Percentiles rank a stretch among this genome's conserved stretches.
phyloP scores from a whole-genome alignment of 192 early-diverging fungal genomes.

The Cladochytrium replicatum region DNA sequence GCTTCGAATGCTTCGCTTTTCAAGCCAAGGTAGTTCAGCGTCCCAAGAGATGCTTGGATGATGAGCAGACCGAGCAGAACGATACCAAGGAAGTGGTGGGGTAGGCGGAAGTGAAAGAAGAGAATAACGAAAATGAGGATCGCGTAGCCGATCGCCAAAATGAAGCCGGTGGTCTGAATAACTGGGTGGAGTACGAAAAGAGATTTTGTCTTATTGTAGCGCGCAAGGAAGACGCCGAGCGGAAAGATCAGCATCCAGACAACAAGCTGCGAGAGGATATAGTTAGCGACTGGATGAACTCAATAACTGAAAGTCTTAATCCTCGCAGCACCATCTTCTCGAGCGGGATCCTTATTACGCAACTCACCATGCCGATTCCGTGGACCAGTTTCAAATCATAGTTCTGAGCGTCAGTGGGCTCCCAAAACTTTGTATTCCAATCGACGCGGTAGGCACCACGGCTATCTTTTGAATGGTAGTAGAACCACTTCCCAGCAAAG shows the following conservation, averaged over 20 bases:
- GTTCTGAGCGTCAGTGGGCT: neutral
- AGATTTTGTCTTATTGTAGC: too few species aligned
- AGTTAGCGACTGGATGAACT: too few species aligned
- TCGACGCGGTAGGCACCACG: constrained; percentile 12
- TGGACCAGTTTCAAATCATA: constrained; percentile 18
- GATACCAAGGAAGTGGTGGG: constrained; percentile 26
- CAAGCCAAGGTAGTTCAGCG: constrained; percentile 21
- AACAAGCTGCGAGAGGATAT: too few species aligned
- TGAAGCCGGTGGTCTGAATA: constrained; percentile 18
- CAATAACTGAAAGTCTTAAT: too few species aligned
- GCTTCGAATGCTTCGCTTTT: constrained; percentile 8
- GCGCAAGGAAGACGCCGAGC: neutral
- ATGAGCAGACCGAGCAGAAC: constrained; percentile 15
- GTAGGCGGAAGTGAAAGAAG: constrained; percentile 14
- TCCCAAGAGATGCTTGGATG: constrained; percentile 24
- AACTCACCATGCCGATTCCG: constrained; percentile 31
- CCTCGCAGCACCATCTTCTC: too few species aligned
- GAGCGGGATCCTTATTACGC: too few species aligned
- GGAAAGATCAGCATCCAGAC: constrained; percentile 8
- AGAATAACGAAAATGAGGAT: too few species aligned
- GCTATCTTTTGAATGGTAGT: constrained; percentile 12
- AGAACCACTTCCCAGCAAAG: constrained; percentile 13
- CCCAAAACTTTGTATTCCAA: constrained; percentile 1
- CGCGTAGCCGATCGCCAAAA: constrained; percentile 14
- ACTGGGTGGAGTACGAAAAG: constrained; percentile 21